phyloP scores from a whole-genome alignment of 1,284 basidiomycete species.

The Naganishia sp. region DNA sequence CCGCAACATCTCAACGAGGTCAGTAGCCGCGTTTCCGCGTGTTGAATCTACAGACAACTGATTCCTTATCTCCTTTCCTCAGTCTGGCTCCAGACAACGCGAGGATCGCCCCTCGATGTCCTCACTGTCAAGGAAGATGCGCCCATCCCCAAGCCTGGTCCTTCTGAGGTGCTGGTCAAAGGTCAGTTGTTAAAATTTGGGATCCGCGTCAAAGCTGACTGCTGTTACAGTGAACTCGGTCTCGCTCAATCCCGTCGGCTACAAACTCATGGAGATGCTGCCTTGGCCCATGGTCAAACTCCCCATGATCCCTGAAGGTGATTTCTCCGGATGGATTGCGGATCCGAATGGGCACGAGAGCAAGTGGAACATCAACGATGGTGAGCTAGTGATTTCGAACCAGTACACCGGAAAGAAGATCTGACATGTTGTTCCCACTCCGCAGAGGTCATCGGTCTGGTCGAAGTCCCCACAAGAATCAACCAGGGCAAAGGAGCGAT shows the following conservation, averaged over 20 bases:
- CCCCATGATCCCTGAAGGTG: slow-evolving; percentile 33
- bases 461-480: slow-evolving; percentile 17
- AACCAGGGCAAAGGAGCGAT: slow-evolving; percentile 29
- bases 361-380: slow-evolving; percentile 24
- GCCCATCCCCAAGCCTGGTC: slow-evolving; percentile 31
- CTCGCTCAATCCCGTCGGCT: slow-evolving; percentile 36
- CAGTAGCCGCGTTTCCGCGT: neutral
- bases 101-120: slow-evolving; percentile 30
- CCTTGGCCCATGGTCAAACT: slow-evolving; percentile 28
- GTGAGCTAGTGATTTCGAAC: slow-evolving; percentile 14
- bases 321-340: slow-evolving; percentile 35
- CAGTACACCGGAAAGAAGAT: neutral
- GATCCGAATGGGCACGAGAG: slow-evolving; percentile 27
- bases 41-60: neutral
- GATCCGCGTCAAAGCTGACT: neutral
- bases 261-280: slow-evolving; percentile 34
- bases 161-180: slow-evolving; percentile 34
- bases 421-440: neutral
- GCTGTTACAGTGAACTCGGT: slow-evolving; percentile 28
- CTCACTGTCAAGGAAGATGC: slow-evolving; percentile 32
- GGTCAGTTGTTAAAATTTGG: neutral
- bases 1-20: slow-evolving; percentile 25
- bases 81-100: slow-evolving; percentile 34
- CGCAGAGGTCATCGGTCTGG: slow-evolving; percentile 26
- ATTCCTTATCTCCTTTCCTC: neutral